Base-by-base conservation (phyloP, 768 basidiomycete species). In the Paxillus ammoniavirescens region DNA sequence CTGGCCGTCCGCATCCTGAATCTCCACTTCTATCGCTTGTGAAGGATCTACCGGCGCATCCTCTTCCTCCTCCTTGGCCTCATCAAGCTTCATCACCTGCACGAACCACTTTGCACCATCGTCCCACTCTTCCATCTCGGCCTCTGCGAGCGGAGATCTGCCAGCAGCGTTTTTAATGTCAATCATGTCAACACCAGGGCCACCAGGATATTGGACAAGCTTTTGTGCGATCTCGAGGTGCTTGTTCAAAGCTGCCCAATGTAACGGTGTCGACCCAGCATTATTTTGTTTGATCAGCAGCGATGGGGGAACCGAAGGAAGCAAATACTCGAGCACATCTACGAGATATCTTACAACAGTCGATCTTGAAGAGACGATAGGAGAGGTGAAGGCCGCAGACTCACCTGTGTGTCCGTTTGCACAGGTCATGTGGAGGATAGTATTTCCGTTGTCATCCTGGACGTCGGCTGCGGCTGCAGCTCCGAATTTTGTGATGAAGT, bases 351-450 rank as follows among this genome's bases (percentile, higher is more conserved):
- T 82, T 80, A 69, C 68, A 71, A 65, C 71, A 63, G 72, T 81
- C 70, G 76, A 65, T 64, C 33, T 49, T 59, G 47, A 54, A 35
- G 41, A 55, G 40, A 46, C 15, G 50, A 38, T 44, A 42, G 45
- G 31, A 46, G 50, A 54, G 36, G 55, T 47, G 33, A 23, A 41
- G 45, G 43, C 31, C 13, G 47, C 23, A 36, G 13, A 54, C 77
- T 74, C 63, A 95, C 94, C 91, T 73, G 75, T 61, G 76, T 97
- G 94, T 0, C 94, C 94, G 70, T 98, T 98, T 1, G 81, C 94
- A 52, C 82, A 84, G 13, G 81, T 77, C 93, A 96, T 96, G 68
- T 97, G 94, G 37, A 97, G 73, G 38, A 85, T 73, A 2, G 81
- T 84, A 74, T 93, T 97, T 37, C 82, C 86, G 64, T 89, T 82